These are phyloP conservation scores for Zoysia matrella DNA, from an alignment of 202 grass and related monocot species.

Conservation along the genomic window DNA sequence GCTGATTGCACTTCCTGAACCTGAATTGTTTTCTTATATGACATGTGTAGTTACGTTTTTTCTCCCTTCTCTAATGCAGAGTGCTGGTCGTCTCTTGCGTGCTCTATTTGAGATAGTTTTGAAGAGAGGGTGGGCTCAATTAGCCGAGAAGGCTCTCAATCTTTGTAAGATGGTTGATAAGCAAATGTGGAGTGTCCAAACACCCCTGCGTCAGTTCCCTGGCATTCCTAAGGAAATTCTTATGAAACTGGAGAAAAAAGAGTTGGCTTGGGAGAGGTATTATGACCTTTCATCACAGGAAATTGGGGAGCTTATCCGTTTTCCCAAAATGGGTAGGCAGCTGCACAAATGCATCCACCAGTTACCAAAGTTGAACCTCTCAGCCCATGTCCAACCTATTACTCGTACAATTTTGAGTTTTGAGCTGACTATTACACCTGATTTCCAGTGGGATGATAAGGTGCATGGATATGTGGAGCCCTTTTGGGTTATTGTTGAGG, in stretches of 20 bases:
- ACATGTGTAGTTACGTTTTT: constrained; percentile 36
- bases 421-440: constrained; percentile 82
- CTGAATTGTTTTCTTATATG: constrained; percentile 32
- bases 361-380: constrained; percentile 92
- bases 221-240: constrained; percentile 93
- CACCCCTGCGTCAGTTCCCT: constrained; percentile 78
- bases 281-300: constrained; percentile 91
- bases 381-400: constrained; percentile 90
- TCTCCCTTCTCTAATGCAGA: constrained; percentile 52
- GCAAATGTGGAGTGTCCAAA: constrained; percentile 96
- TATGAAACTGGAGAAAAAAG: constrained; percentile 95
- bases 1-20: constrained; percentile 30
- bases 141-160: constrained; percentile 91
- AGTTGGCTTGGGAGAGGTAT: constrained; percentile 91
- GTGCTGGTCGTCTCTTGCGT: constrained; percentile 78
- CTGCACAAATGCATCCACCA: constrained; percentile 91
- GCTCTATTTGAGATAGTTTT: constrained; percentile 85
- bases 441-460: constrained; percentile 93
- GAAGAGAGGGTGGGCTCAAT: constrained; percentile 94
- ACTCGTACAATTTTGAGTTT: constrained; percentile 82
- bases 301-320: constrained; percentile 88
- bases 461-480: constrained; percentile 92
- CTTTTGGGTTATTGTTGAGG: constrained; percentile 95
- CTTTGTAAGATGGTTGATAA: constrained; percentile 97
- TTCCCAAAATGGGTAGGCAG: constrained; percentile 72